Evolutionary conservation across 2,329 filamentous ascomycete genomes (phyloP).

Genomic region (Stagonosporopsis tanaceti): DNA sequence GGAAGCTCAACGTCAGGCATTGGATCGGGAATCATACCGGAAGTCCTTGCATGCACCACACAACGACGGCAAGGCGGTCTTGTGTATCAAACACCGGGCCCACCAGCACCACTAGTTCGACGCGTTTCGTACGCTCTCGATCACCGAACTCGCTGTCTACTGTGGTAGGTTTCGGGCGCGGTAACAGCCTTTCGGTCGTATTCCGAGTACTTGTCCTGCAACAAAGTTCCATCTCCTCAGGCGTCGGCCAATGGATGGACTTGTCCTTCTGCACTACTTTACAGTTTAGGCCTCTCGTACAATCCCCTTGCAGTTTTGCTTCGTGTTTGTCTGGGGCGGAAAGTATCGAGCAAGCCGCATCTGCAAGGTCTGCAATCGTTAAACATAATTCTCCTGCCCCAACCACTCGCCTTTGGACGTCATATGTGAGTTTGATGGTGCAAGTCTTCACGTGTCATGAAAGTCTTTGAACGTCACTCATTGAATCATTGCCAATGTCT

Average conservation of each 20-base stretch:
- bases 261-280: neutral
- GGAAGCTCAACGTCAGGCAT: neutral
- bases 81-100: slow-evolving; percentile 14
- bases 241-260: neutral
- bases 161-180: neutral
- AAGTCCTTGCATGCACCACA: slow-evolving; percentile 16
- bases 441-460: neutral
- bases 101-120: slow-evolving; percentile 1
- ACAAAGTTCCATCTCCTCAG: neutral
- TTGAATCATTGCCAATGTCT: slow-evolving; percentile 1
- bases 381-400: slow-evolving; percentile 4
- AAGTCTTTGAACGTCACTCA: neutral
- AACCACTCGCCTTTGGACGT: neutral
- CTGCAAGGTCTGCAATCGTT: slow-evolving; percentile 14
- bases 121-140: slow-evolving; percentile 4
- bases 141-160: slow-evolving; percentile 1
- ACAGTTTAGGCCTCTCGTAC: neutral
- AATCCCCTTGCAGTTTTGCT: slow-evolving; percentile 1
- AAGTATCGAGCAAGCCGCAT: slow-evolving; percentile 7
- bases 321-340: slow-evolving; percentile 3
- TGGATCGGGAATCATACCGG: neutral
- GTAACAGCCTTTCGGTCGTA: neutral
- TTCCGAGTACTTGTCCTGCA: neutral
- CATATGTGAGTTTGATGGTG: neutral
- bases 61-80: slow-evolving; percentile 8